phyloP scores from a whole-genome alignment of 1,284 basidiomycete species.

The Ceratobasidium sp. region DNA sequence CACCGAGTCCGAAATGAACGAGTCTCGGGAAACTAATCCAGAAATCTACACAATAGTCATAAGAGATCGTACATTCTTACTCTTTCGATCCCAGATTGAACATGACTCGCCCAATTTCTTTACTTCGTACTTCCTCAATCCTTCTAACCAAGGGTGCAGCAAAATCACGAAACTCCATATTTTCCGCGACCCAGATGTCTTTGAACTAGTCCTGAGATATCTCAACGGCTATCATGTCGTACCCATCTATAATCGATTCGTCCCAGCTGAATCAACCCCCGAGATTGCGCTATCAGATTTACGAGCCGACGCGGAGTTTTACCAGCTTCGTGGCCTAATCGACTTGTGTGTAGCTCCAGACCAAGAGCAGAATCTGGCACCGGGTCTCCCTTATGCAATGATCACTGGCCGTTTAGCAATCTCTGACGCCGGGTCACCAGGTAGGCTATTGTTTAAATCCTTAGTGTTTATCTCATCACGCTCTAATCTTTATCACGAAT shows the following conservation, averaged over 20 bases:
- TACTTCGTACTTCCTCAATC: slow-evolving; percentile 1
- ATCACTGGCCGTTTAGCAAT: background rate
- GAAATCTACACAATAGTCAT: background rate
- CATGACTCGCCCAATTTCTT: slow-evolving; percentile 16
- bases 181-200: background rate
- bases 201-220: slow-evolving; percentile 1
- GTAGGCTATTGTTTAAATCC: background rate
- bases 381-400: background rate
- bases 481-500: background rate
- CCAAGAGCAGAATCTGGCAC: background rate
- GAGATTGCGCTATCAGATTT: background rate
- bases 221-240: slow-evolving; percentile 3
- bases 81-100: slow-evolving; percentile 6
- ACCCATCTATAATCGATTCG: background rate
- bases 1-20: background rate
- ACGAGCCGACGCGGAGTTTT: slow-evolving; percentile 7
- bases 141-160: background rate
- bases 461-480: background rate
- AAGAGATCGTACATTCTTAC: background rate
- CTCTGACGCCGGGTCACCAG: background rate
- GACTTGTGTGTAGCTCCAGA: background rate
- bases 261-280: background rate
- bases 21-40: background rate
- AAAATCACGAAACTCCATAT: background rate
- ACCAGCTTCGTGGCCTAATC: background rate